Base-by-base conservation (phyloP, 148 eudicot genomes). In the Silene conica region DNA sequence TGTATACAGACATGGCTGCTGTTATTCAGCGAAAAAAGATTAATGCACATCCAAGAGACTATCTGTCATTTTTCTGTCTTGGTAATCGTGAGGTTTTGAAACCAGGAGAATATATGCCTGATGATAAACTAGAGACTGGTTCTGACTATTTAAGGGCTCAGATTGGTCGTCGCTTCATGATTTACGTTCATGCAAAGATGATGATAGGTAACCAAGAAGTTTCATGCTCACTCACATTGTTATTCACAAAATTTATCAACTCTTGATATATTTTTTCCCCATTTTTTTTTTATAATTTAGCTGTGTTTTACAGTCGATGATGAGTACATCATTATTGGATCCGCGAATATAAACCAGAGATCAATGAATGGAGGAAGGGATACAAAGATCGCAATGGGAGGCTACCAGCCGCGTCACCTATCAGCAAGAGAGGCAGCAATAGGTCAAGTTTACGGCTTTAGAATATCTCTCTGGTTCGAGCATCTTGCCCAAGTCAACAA, bases 311-410 rank as follows among this genome's bases (percentile, higher is more conserved):
- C 80, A 90, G 96, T 91, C 41, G 96, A 89, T 58, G 97, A 91
- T 59, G 97, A 91, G 62, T 91, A 91, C 80, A 91, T 91, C 70
- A 89, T 91, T 67, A 55, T 91, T 52, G 97, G 97, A 70, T 91
- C 97, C 0, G 97, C 97, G 19, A 91, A 91, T 82, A 89, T 89
- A 80, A 91, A 91, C 74, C 93, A 91, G 60, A 83, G 97, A 67
- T 91, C 94, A 31, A 89, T 89, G 93, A 89, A 92, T 12, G 97
- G 97, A 13, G 85, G 82, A 22, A 84, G 97, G 60, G 94, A 92
- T 75, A 69, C 90, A 0, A 94, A 92, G 88, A 92, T 92, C 67
- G 97, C 97, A 41, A 92, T 92, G 89, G 97, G 97, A 64, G 92
- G 74, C 13, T 92, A 84, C 80, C 97, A 92, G 69, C 97, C 94